A percentile compares a stretch with the other conserved stretches of the same genome.
Evolutionary conservation across 805 yeast genomes (phyloP).

Genomic region (Saturnispora serradocipensis): DNA sequence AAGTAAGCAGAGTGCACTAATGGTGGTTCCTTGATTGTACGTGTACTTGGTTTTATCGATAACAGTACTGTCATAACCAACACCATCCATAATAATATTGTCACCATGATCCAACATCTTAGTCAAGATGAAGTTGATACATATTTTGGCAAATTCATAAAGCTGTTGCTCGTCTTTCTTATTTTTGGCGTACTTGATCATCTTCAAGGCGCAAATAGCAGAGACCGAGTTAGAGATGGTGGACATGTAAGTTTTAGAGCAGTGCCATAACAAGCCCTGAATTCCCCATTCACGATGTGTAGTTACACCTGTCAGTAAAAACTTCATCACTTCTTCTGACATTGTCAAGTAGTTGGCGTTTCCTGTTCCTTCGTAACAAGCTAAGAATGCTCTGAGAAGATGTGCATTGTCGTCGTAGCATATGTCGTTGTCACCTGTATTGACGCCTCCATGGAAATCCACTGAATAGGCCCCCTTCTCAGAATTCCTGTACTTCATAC

Average conservation of each 20-base stretch:
- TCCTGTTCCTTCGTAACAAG: slow-evolving; percentile 61
- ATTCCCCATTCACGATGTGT: slow-evolving; percentile 33
- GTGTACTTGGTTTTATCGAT: slow-evolving; percentile 51
- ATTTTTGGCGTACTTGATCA: slow-evolving; percentile 42
- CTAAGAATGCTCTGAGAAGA: slow-evolving; percentile 52
- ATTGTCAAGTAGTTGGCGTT: slow-evolving; percentile 42
- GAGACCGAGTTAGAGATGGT: slow-evolving; percentile 48
- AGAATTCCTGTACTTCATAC: slow-evolving; percentile 43
- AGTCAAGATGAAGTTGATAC: slow-evolving; percentile 49
- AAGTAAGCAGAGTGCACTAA: slow-evolving; percentile 44
- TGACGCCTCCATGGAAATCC: slow-evolving; percentile 14
- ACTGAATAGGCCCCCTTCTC: slow-evolving; percentile 53
- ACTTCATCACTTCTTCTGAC: slow-evolving; percentile 49
- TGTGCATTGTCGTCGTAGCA: slow-evolving; percentile 74
- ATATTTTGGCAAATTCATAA: slow-evolving; percentile 48
- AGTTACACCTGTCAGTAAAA: slow-evolving; percentile 59
- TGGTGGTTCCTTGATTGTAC: slow-evolving; percentile 58
- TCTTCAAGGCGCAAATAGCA: slow-evolving; percentile 56
- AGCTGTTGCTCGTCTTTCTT: slow-evolving; percentile 33
- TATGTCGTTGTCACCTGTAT: slow-evolving; percentile 50
- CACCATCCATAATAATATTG: slow-evolving; percentile 53
- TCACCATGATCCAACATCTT: slow-evolving; percentile 45
- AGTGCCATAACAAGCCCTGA: slow-evolving; percentile 66
- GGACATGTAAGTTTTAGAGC: slow-evolving; percentile 47
- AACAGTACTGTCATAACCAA: slow-evolving; percentile 35